A percentile compares a stretch with the other conserved stretches of the same genome.
These are phyloP conservation scores for Zanthoxylum bungeanum DNA, from an alignment of 345 rosid genomes.

Conservation along the genomic window DNA sequence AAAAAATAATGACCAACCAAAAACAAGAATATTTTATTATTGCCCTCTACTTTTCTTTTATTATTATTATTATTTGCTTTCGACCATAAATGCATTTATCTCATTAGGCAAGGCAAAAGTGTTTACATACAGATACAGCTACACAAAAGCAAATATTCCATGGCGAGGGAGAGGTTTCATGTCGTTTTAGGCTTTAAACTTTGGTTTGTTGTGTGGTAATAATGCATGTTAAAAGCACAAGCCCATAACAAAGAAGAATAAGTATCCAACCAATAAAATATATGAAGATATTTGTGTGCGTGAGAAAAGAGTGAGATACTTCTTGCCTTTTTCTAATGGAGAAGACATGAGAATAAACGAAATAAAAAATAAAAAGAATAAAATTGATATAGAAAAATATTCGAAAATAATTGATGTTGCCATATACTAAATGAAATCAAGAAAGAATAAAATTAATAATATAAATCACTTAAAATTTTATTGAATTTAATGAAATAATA, in stretches of 20 bases:
- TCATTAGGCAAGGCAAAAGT: not conserved
- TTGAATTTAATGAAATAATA: no score
- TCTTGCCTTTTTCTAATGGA: constrained; percentile 10
- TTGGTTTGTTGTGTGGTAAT: constrained; percentile 8
- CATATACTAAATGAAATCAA: no score
- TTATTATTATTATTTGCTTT: not conserved
- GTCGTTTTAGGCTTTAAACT: not conserved
- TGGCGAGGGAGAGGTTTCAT: not conserved
- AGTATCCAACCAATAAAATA: not conserved
- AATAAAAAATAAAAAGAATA: no score
- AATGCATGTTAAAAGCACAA: constrained; percentile 21
- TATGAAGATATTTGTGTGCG: not conserved
- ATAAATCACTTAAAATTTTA: no score
- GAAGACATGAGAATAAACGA: no score
- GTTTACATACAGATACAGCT: not conserved
- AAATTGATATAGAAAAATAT: no score
- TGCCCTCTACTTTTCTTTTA: not conserved
- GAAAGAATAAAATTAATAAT: no score
- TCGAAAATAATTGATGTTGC: no score
- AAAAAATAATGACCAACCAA: not conserved
- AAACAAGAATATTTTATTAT: not conserved
- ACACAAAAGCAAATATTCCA: constrained; percentile 1
- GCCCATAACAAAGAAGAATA: constrained; percentile 3
- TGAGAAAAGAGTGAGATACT: not conserved
- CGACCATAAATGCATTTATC: constrained; percentile 12